Evolutionary conservation across 2,329 filamentous ascomycete species (phyloP).

Genomic region (Botrytis cinerea): DNA sequence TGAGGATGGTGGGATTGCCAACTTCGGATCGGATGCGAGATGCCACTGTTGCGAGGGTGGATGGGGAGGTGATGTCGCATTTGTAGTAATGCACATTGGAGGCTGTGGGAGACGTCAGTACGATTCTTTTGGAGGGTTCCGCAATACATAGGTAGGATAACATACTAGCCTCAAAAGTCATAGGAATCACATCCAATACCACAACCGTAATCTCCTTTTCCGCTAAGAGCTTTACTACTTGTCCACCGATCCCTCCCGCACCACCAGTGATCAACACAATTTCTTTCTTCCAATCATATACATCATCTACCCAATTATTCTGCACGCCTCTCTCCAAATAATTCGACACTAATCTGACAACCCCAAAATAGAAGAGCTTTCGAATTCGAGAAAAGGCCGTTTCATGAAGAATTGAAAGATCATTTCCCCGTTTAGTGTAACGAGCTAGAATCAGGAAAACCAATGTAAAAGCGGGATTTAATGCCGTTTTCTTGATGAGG

Average conservation of each 20-base stretch:
- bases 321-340: slow-evolving; percentile 53
- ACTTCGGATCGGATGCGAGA: slow-evolving; percentile 55
- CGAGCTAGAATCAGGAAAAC: slow-evolving; percentile 63
- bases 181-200: slow-evolving; percentile 67
- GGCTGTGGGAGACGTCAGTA: slow-evolving; percentile 38
- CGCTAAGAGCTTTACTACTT: slow-evolving; percentile 65
- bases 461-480: slow-evolving; percentile 66
- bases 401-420: slow-evolving; percentile 55
- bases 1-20: slow-evolving; percentile 67
- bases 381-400: slow-evolving; percentile 54
- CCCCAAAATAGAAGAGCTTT: slow-evolving; percentile 53
- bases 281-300: slow-evolving; percentile 67
- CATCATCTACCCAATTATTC: slow-evolving; percentile 54
- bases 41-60: slow-evolving; percentile 55
- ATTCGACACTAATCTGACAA: slow-evolving; percentile 51
- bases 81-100: slow-evolving; percentile 66
- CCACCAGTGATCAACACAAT: slow-evolving; percentile 75
- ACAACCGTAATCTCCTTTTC: slow-evolving; percentile 66
- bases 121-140: not conserved
- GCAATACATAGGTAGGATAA: slow-evolving; percentile 14
- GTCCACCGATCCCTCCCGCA: slow-evolving; percentile 69
- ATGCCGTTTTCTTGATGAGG: slow-evolving; percentile 58
- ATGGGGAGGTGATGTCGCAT: slow-evolving; percentile 66
- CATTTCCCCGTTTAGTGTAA: slow-evolving; percentile 62
- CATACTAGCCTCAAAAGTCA: slow-evolving; percentile 55